Percentiles rank a stretch among this genome's conserved stretches.
Evolutionary conservation across 208 protist genomes (phyloP).

Genomic region (Trypanosoma rangeli): DNA sequence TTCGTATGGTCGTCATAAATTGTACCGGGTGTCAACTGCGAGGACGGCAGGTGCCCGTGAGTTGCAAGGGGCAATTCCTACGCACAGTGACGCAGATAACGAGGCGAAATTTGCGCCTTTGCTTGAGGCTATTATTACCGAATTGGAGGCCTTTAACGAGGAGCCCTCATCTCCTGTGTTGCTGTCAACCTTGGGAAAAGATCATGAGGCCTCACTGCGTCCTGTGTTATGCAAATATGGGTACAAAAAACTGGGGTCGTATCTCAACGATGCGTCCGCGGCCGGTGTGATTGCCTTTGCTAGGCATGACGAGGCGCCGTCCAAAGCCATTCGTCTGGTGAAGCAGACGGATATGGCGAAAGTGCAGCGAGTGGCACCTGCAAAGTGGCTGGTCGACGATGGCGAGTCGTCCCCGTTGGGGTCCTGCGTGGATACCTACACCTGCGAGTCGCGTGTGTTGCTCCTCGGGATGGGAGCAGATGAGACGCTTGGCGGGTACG

Average conservation of each 20-base stretch:
- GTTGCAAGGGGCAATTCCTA: not conserved
- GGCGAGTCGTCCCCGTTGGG: conserved; percentile 25
- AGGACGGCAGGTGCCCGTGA: conserved; percentile 24
- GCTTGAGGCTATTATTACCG: conserved; percentile 66
- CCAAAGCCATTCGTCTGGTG: conserved; percentile 72
- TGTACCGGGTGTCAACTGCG: conserved; percentile 20
- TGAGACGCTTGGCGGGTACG: conserved; percentile 96
- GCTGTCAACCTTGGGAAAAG: conserved; percentile 88
- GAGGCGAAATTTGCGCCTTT: conserved; percentile 45
- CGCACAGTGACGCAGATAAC: not conserved
- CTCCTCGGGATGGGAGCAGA: conserved; percentile 95
- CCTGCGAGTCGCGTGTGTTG: conserved; percentile 76
- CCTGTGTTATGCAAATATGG: conserved; percentile 50
- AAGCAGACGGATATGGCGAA: conserved; percentile 50
- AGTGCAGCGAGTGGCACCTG: conserved; percentile 48
- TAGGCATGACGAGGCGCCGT: conserved; percentile 38
- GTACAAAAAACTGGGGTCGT: conserved; percentile 82
- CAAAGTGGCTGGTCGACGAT: conserved; percentile 44
- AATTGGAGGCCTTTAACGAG: conserved; percentile 51
- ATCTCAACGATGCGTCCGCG: conserved; percentile 71
- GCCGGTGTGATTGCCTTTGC: conserved; percentile 70
- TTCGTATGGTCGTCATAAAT: conserved; percentile 9
- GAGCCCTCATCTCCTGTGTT: conserved; percentile 50
- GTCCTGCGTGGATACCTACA: conserved; percentile 45
- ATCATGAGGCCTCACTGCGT: conserved; percentile 68